Evolutionary conservation across 306 rosid genomes (phyloP).

Genomic region (Canavalia gladiata): DNA sequence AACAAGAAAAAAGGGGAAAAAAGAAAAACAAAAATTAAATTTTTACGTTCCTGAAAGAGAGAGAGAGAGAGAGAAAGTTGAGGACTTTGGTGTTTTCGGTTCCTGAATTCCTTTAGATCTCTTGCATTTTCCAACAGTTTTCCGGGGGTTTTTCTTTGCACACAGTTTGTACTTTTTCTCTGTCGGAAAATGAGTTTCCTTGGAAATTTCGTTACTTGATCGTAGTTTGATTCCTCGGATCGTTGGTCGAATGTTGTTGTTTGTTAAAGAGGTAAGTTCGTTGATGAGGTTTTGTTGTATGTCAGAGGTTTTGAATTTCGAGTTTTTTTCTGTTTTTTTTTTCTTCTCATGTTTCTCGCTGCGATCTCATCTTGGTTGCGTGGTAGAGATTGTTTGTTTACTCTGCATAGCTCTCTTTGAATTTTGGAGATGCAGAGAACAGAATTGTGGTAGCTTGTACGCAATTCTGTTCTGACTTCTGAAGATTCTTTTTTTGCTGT

Average conservation of each 20-base stretch:
- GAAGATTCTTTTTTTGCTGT: slow-evolving; percentile 28
- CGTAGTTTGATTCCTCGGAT: slow-evolving; percentile 41
- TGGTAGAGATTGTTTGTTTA: slow-evolving; percentile 31
- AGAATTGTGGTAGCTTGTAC: slow-evolving; percentile 28
- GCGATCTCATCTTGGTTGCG: slow-evolving; percentile 48
- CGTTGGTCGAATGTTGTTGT: slow-evolving; percentile 50
- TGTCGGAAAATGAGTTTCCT: slow-evolving; percentile 25
- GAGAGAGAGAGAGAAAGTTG: slow-evolving; percentile 16
- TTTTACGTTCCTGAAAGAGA: slow-evolving; percentile 38
- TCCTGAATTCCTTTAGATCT: slow-evolving; percentile 56
- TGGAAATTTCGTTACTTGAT: slow-evolving; percentile 53
- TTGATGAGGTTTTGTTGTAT: slow-evolving; percentile 31
- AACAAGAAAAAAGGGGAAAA: background rate
- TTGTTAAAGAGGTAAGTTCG: slow-evolving; percentile 61
- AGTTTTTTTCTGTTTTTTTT: background rate
- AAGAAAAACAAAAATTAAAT: background rate
- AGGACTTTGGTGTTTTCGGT: slow-evolving; percentile 38
- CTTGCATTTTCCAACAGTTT: slow-evolving; percentile 45
- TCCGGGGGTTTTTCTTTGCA: slow-evolving; percentile 29
- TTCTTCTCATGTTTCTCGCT: slow-evolving; percentile 11
- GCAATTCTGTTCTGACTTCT: slow-evolving; percentile 34
- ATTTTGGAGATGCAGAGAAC: slow-evolving; percentile 37
- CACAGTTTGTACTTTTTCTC: slow-evolving; percentile 6
- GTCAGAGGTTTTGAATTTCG: slow-evolving; percentile 49
- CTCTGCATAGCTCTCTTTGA: slow-evolving; percentile 46